Conservation (phyloP, 768 basidiomycete species). For the Baorangia bicolor region DNA sequence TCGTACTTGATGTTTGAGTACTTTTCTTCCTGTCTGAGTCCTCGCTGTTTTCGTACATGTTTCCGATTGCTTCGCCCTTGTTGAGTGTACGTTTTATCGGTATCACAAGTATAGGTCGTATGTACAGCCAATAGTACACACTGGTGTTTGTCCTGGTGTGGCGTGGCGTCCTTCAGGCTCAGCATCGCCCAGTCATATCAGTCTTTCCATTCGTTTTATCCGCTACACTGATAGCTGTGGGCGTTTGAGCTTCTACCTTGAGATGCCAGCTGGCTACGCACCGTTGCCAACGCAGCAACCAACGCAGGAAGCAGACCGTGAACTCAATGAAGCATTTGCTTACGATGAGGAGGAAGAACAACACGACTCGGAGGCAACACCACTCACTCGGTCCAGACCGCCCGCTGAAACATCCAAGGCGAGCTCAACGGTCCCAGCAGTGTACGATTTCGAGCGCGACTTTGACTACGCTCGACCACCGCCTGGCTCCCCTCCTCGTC, state of each 20-base stretch:
- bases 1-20: too few relatives aligned
- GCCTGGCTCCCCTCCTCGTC: constrained; percentile 73
- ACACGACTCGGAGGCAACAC: constrained; percentile 23
- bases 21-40: too few relatives aligned
- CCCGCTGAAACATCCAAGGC: constrained; percentile 18
- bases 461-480: constrained; percentile 70
- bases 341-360: constrained; percentile 48
- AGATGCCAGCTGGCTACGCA: constrained; percentile 53
- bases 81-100: too few relatives aligned
- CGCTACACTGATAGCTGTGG: neutral
- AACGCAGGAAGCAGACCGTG: constrained; percentile 48
- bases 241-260: neutral
- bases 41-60: too few relatives aligned
- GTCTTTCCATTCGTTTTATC: neutral
- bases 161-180: too few relatives aligned
- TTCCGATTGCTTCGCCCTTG: too few relatives aligned
- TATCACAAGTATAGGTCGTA: too few relatives aligned
- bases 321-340: constrained; percentile 78
- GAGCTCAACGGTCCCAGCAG: constrained; percentile 25
- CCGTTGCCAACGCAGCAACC: constrained; percentile 49
- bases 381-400: constrained; percentile 33
- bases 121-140: too few relatives aligned
- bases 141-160: too few relatives aligned
- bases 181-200: too few relatives aligned
- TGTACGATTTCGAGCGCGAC: constrained; percentile 71